These are phyloP conservation scores for Suhomyces atakaporum DNA, from an alignment of 1,139 yeast genomes.

Conservation along the genomic window DNA sequence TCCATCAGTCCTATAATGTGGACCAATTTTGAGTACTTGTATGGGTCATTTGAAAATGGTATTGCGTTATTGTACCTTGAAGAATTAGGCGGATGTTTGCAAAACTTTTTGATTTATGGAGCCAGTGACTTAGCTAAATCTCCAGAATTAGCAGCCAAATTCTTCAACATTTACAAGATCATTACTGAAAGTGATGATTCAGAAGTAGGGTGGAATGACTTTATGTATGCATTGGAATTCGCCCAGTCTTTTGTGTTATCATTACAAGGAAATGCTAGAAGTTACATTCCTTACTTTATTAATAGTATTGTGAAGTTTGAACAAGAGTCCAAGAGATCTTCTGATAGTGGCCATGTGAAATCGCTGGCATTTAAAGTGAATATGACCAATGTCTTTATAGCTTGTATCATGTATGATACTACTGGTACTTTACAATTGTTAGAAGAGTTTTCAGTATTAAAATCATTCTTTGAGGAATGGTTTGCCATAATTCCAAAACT, in stretches of 20 bases:
- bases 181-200: conserved; percentile 33
- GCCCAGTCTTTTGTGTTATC: conserved; percentile 57
- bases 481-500: conserved; percentile 56
- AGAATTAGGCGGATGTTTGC: conserved; percentile 74
- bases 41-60: conserved; percentile 55
- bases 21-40: conserved; percentile 62
- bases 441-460: conserved; percentile 46
- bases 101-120: conserved; percentile 79
- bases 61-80: conserved; percentile 66
- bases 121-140: conserved; percentile 44
- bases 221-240: conserved; percentile 52
- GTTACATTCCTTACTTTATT: conserved; percentile 44
- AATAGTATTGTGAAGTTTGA: conserved; percentile 27
- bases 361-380: conserved; percentile 53
- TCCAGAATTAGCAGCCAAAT: conserved; percentile 23
- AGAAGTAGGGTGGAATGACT: conserved; percentile 49
- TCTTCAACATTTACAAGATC: conserved; percentile 38
- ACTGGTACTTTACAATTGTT: conserved; percentile 55
- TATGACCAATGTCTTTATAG: conserved; percentile 64
- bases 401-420: conserved; percentile 67
- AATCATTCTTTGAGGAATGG: conserved; percentile 68
- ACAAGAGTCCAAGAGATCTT: conserved; percentile 13
- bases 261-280: conserved; percentile 42
- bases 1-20: conserved; percentile 75
- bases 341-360: conserved; percentile 20